A percentile compares a stretch with the other conserved stretches of the same genome.
Conservation (phyloP, 2,329 filamentous ascomycete genomes). For the Harringtonia aguacate region DNA sequence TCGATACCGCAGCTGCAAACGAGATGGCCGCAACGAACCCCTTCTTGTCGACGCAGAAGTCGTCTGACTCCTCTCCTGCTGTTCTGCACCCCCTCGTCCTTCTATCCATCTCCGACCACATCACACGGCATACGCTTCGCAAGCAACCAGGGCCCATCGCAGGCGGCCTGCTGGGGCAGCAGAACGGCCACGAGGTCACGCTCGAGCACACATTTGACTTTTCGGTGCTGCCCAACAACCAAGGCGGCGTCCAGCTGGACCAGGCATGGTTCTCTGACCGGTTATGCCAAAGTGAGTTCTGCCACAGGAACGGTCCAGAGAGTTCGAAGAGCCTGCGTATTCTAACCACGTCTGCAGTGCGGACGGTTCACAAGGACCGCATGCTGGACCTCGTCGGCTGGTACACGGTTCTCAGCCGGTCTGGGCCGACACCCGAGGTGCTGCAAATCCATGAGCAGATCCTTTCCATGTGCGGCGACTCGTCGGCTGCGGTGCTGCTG, state of each 20-base stretch:
- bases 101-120: slow-evolving; percentile 93
- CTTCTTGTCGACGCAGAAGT: slow-evolving; percentile 55
- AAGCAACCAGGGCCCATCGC: slow-evolving; percentile 65
- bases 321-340: too few relatives aligned
- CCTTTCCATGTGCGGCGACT: slow-evolving; percentile 67
- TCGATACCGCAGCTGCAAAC: background rate
- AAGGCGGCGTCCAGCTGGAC: slow-evolving; percentile 53
- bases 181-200: slow-evolving; percentile 81
- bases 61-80: slow-evolving; percentile 65
- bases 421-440: slow-evolving; percentile 58
- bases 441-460: slow-evolving; percentile 72
- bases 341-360: slow-evolving; percentile 47
- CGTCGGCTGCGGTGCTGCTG: slow-evolving; percentile 73
- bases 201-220: slow-evolving; percentile 91
- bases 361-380: slow-evolving; percentile 76
- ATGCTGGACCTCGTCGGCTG: slow-evolving; percentile 81
- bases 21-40: slow-evolving; percentile 30
- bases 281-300: slow-evolving; percentile 67
- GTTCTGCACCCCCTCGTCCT: slow-evolving; percentile 89
- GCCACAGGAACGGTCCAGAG: background rate
- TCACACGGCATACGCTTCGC: slow-evolving; percentile 80
- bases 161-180: slow-evolving; percentile 82
- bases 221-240: slow-evolving; percentile 37
- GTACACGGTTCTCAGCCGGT: slow-evolving; percentile 68
- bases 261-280: slow-evolving; percentile 64